These are phyloP conservation scores for Arachnomyces sp. DNA, from an alignment of 2,329 filamentous ascomycete species.

Conservation along the genomic window DNA sequence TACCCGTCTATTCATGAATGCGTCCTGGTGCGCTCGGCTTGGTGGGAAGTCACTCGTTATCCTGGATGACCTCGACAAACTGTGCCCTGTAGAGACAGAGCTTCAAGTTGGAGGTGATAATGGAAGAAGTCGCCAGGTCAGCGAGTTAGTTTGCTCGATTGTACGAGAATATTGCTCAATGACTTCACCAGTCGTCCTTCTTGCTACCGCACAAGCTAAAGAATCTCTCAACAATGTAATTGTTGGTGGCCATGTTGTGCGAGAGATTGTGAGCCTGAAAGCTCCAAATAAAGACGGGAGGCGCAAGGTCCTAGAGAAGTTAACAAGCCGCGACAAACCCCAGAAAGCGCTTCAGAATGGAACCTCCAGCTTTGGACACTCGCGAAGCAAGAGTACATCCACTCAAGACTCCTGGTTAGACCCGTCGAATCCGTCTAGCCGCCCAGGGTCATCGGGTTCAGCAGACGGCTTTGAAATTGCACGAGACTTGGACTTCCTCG, in stretches of 20 bases:
- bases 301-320: constrained; percentile 70
- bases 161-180: constrained; percentile 75
- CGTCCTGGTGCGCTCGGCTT: constrained; percentile 81
- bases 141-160: constrained; percentile 75
- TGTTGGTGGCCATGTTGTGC: constrained; percentile 81
- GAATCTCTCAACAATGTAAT: constrained; percentile 86
- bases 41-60: constrained; percentile 79
- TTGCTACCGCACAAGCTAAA: constrained; percentile 88
- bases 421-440: constrained; percentile 52
- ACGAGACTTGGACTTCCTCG: constrained; percentile 74
- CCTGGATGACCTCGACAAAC: constrained; percentile 83
- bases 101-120: constrained; percentile 91
- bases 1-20: constrained; percentile 73
- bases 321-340: constrained; percentile 47
- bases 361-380: constrained; percentile 24
- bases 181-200: constrained; percentile 71
- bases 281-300: constrained; percentile 89
- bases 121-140: constrained; percentile 81
- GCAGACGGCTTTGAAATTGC: constrained; percentile 63
- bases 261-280: constrained; percentile 81
- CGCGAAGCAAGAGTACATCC: constrained; percentile 26
- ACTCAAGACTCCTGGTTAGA: constrained; percentile 67
- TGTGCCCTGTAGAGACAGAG: constrained; percentile 90
- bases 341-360: constrained; percentile 26
- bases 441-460: constrained; percentile 34